Base-by-base conservation (phyloP, 1,284 basidiomycete genomes). In the Rhodotorula sp. region DNA sequence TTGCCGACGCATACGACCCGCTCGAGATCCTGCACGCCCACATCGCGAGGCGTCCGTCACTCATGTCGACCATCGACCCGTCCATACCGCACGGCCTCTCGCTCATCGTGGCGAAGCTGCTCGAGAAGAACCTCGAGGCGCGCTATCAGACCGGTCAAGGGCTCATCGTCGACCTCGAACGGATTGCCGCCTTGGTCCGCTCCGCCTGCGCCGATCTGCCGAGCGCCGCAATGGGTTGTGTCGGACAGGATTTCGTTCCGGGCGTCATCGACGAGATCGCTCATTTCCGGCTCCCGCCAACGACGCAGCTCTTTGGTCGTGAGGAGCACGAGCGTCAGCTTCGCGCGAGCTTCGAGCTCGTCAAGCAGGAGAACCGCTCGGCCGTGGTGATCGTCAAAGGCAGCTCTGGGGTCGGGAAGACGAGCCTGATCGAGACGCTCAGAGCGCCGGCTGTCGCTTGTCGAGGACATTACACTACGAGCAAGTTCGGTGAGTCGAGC, bases 11-110 rank as follows among this genome's bases (percentile, higher is more conserved):
- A 3, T 3, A 21, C 39, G 74, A 76, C 64, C 71, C 74, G 5
- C 65, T 76, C 60, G 74, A 76, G 46, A 64, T 76, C 51, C 63
- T 76, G 23, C 74, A 76, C 34, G 67, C 74, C 0, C 74, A 76
- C 64, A 71, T 71, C 59, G 67, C 74, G n/a, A 65, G 56, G 23
- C 65, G 70, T 5, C 72, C 74, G 5, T 52, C 61, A 3, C 54
- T 65, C 29, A 69, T 69, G 52, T 47, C 52, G 14, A 43, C 56
- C 12, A n/a, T 74, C 61, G 74, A 76, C 47, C 21, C 64, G 10
- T 64, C 58, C 1, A 39, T 76, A 16, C 74, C 74, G n/a, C 60
- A 62, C 31, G 59, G 61, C 16, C 72, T 76, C 52, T 62, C 68
- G 26, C 65, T 65, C 23, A 67, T 74, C 65, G 58, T 76, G 43